Evolutionary conservation across 2,329 filamentous ascomycete genomes (phyloP).

Genomic region (Monilinia aucupariae): DNA sequence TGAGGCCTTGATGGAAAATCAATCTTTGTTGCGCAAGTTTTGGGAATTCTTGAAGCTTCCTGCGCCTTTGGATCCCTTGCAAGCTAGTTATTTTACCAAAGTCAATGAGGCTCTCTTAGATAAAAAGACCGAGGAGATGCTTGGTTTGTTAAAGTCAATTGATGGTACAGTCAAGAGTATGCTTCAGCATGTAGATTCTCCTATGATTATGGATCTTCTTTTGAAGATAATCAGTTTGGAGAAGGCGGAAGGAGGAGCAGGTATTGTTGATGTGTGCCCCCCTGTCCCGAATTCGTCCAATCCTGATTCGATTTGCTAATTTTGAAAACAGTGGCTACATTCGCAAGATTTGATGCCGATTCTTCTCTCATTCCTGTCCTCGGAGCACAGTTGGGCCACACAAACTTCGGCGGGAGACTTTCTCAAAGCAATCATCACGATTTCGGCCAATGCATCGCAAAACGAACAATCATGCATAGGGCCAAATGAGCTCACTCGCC

Average conservation of each 20-base stretch:
- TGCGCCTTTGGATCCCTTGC: slow-evolving; percentile 83
- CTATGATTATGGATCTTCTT: slow-evolving; percentile 96
- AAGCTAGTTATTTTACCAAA: slow-evolving; percentile 97
- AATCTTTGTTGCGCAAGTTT: slow-evolving; percentile 71
- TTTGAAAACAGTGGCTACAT: slow-evolving; percentile 72
- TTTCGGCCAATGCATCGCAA: slow-evolving; percentile 95
- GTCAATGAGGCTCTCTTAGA: slow-evolving; percentile 97
- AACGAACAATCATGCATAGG: slow-evolving; percentile 99
- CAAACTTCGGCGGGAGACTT: slow-evolving; percentile 97
- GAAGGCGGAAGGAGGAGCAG: slow-evolving; percentile 83
- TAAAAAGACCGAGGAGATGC: slow-evolving; percentile 97
- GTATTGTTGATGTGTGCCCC: slow-evolving; percentile 76
- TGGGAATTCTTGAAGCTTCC: slow-evolving; percentile 84
- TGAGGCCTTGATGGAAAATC: slow-evolving; percentile 84
- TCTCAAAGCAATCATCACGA: slow-evolving; percentile 96
- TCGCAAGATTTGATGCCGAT: slow-evolving; percentile 81
- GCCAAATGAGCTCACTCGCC: slow-evolving; percentile 90
- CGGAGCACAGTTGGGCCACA: slow-evolving; percentile 79
- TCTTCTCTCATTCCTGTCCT: slow-evolving; percentile 78
- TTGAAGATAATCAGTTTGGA: slow-evolving; percentile 96
- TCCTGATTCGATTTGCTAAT: not conserved
- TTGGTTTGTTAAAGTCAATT: slow-evolving; percentile 78
- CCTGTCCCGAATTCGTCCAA: slow-evolving; percentile 17
- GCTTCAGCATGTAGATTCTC: slow-evolving; percentile 90
- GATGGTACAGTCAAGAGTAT: slow-evolving; percentile 78